Evolutionary conservation across 495 filamentous ascomycete species (phyloP), one percentile per base, ranked within the genome.

Genomic region (Cudoniella acicularis): DNA sequence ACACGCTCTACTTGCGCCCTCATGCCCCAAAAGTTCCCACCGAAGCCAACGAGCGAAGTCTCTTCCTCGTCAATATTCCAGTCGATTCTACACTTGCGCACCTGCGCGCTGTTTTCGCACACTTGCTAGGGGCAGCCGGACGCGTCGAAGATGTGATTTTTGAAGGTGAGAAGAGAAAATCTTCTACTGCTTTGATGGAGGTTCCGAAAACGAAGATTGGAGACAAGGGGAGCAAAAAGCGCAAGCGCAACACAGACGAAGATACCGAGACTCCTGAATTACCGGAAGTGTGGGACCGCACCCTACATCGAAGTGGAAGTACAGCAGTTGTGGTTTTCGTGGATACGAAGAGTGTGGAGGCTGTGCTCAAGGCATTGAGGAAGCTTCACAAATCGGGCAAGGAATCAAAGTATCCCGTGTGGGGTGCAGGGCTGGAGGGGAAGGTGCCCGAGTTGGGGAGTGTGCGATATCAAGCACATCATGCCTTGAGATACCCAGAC

Each of bases 41-140:
- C 10, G 75, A 83, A 17, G 79, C 87, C 65, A 84, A 92, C 65
- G 68, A 80, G 21, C 85, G 91, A 57, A 88, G 87, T 48, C 79
- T 98, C 22, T 98, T 96, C 74, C 66, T 92, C 21, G 86, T 91
- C 60, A 98, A 98, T 68, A 68, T 93, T 4, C 95, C 94, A 30
- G 76, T 91, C 63, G 93, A 97, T 71, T 84, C 88, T 55, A 96
- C 89, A 36, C 84, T 88, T 49, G 65, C 73, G 0, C 90, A 94
- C 65, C 73, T 98, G 17, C 86, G 90, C 40, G 76, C 81, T 55
- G 73, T 98, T 0, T 91, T 96, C 63, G 73, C 81, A 0, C 75
- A 75, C 0, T 78, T 90, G 43, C 77, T 94, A 23, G 85, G 89
- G 26, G 83, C 83, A 4, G 83, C 83, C 3, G 88, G 87, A 23